Percentiles rank a stretch among this genome's conserved stretches.
Evolutionary conservation across 164 flowering plant species (phyloP).

Genomic region (Tetrastigma voinierianum): DNA sequence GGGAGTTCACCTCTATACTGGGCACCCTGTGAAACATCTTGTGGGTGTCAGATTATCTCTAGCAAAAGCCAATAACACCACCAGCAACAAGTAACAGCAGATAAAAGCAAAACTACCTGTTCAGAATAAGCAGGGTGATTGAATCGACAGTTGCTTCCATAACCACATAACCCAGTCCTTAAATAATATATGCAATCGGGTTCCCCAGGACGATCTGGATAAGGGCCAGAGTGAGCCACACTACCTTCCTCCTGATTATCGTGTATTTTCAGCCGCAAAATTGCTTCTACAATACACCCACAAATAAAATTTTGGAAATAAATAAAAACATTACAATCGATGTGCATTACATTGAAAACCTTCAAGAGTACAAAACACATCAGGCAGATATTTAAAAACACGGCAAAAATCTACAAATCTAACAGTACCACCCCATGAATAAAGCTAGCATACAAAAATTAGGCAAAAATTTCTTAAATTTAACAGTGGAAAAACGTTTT

Average conservation of each 20-base stretch:
- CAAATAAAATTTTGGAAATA: neutral
- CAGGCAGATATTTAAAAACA: no score
- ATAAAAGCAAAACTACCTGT: conserved; percentile 30
- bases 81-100: neutral
- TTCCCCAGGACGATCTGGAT: conserved; percentile 73
- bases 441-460: no score
- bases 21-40: conserved; percentile 32
- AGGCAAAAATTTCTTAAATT: no score
- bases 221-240: conserved; percentile 23
- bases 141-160: conserved; percentile 60
- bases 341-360: conserved; percentile 3
- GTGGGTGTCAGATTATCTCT: neutral
- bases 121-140: conserved; percentile 55
- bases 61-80: neutral
- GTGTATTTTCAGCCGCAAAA: conserved; percentile 43
- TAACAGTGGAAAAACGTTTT: no score
- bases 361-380: neutral
- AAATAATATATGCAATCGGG: conserved; percentile 64
- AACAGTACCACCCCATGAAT: no score
- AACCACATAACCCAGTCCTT: conserved; percentile 72
- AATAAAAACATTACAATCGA: neutral
- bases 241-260: conserved; percentile 35
- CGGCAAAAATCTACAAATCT: no score
- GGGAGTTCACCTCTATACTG: conserved; percentile 59
- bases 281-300: conserved; percentile 35